phyloP scores from a whole-genome alignment of 768 basidiomycete species.

The Boletus sp. region DNA sequence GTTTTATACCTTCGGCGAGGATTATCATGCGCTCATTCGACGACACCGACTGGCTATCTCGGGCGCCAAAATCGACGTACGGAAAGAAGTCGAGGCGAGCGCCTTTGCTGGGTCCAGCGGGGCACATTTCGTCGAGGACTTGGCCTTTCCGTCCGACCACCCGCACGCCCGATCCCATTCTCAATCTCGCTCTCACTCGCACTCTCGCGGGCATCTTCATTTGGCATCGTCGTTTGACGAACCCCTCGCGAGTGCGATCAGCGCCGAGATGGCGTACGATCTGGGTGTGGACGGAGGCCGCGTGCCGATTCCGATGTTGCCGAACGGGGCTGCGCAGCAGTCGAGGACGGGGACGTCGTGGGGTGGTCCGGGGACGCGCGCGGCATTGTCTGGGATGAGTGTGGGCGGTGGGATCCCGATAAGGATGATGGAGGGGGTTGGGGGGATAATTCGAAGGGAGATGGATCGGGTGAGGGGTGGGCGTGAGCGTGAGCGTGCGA shows the following conservation, averaged over 20 bases:
- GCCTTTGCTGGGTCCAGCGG: slow-evolving; percentile 38
- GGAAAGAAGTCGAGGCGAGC: slow-evolving; percentile 67
- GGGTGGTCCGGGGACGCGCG: slow-evolving; percentile 14
- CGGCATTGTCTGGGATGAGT: slow-evolving; percentile 16
- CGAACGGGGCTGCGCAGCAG: slow-evolving; percentile 55
- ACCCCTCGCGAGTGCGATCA: slow-evolving; percentile 72
- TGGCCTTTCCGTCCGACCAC: slow-evolving; percentile 9
- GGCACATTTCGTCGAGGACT: slow-evolving; percentile 27
- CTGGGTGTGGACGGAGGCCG: slow-evolving; percentile 36
- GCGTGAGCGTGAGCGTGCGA: neutral
- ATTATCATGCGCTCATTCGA: slow-evolving; percentile 78
- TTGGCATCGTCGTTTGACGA: slow-evolving; percentile 65
- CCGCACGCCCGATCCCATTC: slow-evolving; percentile 6
- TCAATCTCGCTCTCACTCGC: neutral
- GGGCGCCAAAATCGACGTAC: slow-evolving; percentile 63
- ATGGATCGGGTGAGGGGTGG: slow-evolving; percentile 32
- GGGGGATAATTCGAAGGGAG: slow-evolving; percentile 52
- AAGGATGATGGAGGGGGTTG: slow-evolving; percentile 62
- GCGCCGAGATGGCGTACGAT: slow-evolving; percentile 56
- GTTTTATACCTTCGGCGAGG: slow-evolving; percentile 72
- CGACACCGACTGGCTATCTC: slow-evolving; percentile 58
- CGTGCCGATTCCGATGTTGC: slow-evolving; percentile 66
- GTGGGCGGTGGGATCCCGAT: slow-evolving; percentile 42
- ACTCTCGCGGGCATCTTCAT: slow-evolving; percentile 28
- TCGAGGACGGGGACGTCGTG: slow-evolving; percentile 12